Percentiles rank a stretch among this genome's conserved stretches.
Evolutionary conservation across 768 basidiomycete genomes (phyloP).

Genomic region (Lactarius hatsudake): DNA sequence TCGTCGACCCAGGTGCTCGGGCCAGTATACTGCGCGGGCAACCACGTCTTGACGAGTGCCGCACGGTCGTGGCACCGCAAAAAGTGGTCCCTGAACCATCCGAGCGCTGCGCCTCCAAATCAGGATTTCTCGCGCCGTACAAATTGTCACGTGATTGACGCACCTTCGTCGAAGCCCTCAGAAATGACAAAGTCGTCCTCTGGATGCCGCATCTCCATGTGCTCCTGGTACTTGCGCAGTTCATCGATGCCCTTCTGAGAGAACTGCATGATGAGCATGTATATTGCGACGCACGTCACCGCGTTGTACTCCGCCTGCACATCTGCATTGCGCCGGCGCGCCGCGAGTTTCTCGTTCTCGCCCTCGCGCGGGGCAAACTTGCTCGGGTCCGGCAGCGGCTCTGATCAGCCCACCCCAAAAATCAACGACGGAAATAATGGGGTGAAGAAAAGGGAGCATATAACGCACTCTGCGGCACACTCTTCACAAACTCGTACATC

Average conservation of each 20-base stretch:
- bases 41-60: constrained; percentile 82
- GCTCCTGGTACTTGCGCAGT: constrained; percentile 74
- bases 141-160: constrained; percentile 26
- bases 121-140: constrained; percentile 19
- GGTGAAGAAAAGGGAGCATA: constrained; percentile 6
- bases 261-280: constrained; percentile 90
- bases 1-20: constrained; percentile 85
- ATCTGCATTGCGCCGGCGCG: constrained; percentile 66
- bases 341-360: constrained; percentile 68
- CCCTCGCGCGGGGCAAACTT: constrained; percentile 71
- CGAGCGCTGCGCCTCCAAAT: constrained; percentile 49
- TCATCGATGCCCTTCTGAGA: constrained; percentile 90
- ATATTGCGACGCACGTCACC: constrained; percentile 82
- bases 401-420: constrained; percentile 38
- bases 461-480: constrained; percentile 73
- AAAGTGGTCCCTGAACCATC: constrained; percentile 93
- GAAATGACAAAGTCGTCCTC: constrained; percentile 73
- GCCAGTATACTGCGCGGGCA: constrained; percentile 78
- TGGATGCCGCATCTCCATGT: constrained; percentile 75
- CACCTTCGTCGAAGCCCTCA: constrained; percentile 79
- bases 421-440: constrained; percentile 17
- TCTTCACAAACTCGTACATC: constrained; percentile 87
- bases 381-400: constrained; percentile 75
- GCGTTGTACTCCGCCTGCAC: constrained; percentile 80
- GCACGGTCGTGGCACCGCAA: constrained; percentile 93